These are phyloP conservation scores for Ganoderma lingzhi DNA, from an alignment of 1,284 basidiomycete genomes.

Conservation along the genomic window DNA sequence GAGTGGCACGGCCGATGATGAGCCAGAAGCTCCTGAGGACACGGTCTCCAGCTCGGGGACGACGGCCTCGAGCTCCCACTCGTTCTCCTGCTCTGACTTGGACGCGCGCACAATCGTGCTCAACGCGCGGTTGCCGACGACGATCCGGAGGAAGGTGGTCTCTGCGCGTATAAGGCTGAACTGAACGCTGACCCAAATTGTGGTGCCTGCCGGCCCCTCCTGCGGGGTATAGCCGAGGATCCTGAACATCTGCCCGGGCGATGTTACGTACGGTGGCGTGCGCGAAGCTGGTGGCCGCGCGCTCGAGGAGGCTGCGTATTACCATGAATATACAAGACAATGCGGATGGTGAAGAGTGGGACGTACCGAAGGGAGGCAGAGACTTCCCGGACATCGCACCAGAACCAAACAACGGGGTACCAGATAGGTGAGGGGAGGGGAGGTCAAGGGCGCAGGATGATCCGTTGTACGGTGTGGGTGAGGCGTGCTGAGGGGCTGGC, in stretches of 20 bases:
- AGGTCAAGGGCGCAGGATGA: slow-evolving; percentile 24
- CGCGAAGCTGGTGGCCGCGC: not conserved
- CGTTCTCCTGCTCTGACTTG: slow-evolving; percentile 49
- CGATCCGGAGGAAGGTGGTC: slow-evolving; percentile 68
- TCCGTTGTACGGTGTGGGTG: slow-evolving; percentile 22
- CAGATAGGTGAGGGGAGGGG: slow-evolving; percentile 20
- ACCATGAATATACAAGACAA: slow-evolving; percentile 12
- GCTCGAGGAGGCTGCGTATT: slow-evolving; percentile 15
- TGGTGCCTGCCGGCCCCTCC: slow-evolving; percentile 65
- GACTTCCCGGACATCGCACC: slow-evolving; percentile 22
- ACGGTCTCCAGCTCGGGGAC: slow-evolving; percentile 48
- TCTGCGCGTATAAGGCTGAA: slow-evolving; percentile 58
- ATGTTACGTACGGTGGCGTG: slow-evolving; percentile 38
- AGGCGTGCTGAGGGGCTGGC: slow-evolving; percentile 18
- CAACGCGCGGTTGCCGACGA: slow-evolving; percentile 68
- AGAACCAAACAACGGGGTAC: slow-evolving; percentile 16
- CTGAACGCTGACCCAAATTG: slow-evolving; percentile 66
- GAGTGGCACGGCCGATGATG: slow-evolving; percentile 52
- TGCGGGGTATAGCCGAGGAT: slow-evolving; percentile 66
- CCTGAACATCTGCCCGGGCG: slow-evolving; percentile 60
- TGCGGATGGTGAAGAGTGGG: not conserved
- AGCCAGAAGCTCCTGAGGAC: slow-evolving; percentile 41
- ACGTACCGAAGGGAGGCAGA: slow-evolving; percentile 18
- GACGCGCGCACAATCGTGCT: slow-evolving; percentile 63
- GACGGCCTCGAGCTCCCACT: slow-evolving; percentile 67